A percentile compares a stretch with the other conserved stretches of the same genome.
Evolutionary conservation across 495 filamentous ascomycete genomes (phyloP).

Genomic region (Cairneyella variabilis): DNA sequence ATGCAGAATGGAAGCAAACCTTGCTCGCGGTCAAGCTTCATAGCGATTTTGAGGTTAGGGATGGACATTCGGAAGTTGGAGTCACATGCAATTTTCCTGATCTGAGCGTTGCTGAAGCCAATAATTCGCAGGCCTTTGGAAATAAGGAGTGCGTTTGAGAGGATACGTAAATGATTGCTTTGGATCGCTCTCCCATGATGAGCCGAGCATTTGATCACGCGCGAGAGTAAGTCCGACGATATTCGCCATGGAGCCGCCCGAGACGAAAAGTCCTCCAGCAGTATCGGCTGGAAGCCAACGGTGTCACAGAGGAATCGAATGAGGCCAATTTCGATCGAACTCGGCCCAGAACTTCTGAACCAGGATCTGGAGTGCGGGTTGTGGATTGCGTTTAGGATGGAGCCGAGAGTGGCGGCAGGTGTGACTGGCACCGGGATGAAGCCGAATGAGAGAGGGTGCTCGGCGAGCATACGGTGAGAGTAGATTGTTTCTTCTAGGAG

Average conservation of each 20-base stretch:
- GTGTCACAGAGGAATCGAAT: conserved; percentile 23
- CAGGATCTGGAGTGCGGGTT: conserved; percentile 13
- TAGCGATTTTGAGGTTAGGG: conserved; percentile 8
- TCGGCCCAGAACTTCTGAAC: conserved; percentile 17
- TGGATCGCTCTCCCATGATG: background rate
- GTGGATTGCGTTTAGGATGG: conserved; percentile 9
- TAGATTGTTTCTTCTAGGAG: background rate
- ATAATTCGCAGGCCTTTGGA: conserved; percentile 25
- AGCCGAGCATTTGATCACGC: conserved; percentile 21
- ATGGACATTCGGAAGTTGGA: background rate
- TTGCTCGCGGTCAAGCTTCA: conserved; percentile 13
- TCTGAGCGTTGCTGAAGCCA: conserved; percentile 22
- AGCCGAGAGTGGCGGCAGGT: conserved; percentile 16
- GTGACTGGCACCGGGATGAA: conserved; percentile 18
- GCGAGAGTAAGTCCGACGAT: conserved; percentile 25
- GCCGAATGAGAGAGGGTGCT: conserved; percentile 19
- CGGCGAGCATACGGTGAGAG: conserved; percentile 14
- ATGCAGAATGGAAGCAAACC: conserved; percentile 26
- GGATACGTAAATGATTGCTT: conserved; percentile 26
- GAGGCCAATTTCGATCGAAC: conserved; percentile 17
- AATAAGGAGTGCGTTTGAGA: conserved; percentile 28
- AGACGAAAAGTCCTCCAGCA: conserved; percentile 25
- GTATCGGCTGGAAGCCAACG: conserved; percentile 15
- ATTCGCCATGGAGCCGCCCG: conserved; percentile 31
- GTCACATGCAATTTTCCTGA: conserved; percentile 17